Base-by-base conservation (phyloP, 1,139 yeast genomes). In the Zygotorulaspora mrakii region DNA sequence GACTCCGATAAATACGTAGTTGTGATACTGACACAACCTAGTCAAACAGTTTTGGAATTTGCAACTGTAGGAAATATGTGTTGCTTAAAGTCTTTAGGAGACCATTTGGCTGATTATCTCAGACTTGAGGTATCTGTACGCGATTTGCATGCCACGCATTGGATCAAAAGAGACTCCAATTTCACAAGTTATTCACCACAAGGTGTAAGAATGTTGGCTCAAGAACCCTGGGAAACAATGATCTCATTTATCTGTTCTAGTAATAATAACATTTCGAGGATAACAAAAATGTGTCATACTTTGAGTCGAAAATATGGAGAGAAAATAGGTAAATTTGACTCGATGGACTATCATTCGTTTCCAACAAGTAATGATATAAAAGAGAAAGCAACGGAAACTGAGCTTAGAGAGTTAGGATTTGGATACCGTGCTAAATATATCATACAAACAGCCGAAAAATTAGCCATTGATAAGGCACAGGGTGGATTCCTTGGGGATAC, bases 141-240 rank as follows among this genome's bases (percentile, higher is more conserved):
- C 4, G 65, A 68, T 0, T 67, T 91, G 17, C 46, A 48, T 27
- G 80, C 82, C 54, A 45, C 60, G 1, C 68, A 71, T 20, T 91
- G 97, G 97, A 55, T 71, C 4, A 40, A 47, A 1, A 70, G 65
- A 9, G 95, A 88, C 58, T 47, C 68, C 17, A 64, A 72, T 35
- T 74, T 76, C 61, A 54, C 62, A 42, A 62, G 55, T 27, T 54
- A 61, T 12, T 42, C 54, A 5, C 55, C 62, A 2, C 62, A 64
- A 3, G 98, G 98, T 0, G 80, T 89, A 18, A 67, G 97, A 27
- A 85, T 88, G 44, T 71, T 89, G 21, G 71, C 89, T 36, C 97
- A 91, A 61, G 96, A 89, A 49, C 98, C 98, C 0, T 91, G 97
- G 97, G 98, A 94, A 55, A 87, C 94, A 31, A 68, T 87, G 33